phyloP scores from a whole-genome alignment of 2,329 filamentous ascomycete species.

The Sclerotinia glacialis region DNA sequence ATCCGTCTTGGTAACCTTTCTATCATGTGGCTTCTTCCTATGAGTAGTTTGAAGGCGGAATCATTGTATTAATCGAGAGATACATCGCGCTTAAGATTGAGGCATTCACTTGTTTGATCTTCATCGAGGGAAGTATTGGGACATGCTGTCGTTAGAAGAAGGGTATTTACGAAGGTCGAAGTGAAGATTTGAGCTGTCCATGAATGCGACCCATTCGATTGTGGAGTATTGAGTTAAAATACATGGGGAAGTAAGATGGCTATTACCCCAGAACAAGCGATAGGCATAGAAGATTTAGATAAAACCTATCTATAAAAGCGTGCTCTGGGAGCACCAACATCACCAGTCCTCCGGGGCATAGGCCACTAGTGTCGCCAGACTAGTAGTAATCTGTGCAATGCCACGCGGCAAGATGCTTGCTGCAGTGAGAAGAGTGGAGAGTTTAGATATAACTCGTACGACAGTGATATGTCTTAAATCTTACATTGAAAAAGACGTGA shows the following conservation, averaged over 20 bases:
- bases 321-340: too few species aligned
- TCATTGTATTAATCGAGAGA: neutral
- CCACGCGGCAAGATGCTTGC: neutral
- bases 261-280: too few species aligned
- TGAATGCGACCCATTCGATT: neutral
- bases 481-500: neutral
- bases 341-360: too few species aligned
- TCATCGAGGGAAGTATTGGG: neutral
- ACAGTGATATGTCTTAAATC: neutral
- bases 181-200: neutral
- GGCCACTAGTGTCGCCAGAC: constrained; percentile 16
- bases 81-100: neutral
- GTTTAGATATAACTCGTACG: neutral
- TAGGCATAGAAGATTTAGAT: too few species aligned
- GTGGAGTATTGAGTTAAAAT: too few species aligned
- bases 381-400: constrained; percentile 20
- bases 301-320: too few species aligned
- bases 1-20: neutral
- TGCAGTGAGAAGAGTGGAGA: neutral
- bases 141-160: neutral
- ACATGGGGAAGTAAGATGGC: too few species aligned
- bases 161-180: neutral
- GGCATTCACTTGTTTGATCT: neutral
- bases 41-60: neutral
- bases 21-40: neutral